Conservation (phyloP, 176 grass and related monocot genomes). For the Themeda triandra region DNA sequence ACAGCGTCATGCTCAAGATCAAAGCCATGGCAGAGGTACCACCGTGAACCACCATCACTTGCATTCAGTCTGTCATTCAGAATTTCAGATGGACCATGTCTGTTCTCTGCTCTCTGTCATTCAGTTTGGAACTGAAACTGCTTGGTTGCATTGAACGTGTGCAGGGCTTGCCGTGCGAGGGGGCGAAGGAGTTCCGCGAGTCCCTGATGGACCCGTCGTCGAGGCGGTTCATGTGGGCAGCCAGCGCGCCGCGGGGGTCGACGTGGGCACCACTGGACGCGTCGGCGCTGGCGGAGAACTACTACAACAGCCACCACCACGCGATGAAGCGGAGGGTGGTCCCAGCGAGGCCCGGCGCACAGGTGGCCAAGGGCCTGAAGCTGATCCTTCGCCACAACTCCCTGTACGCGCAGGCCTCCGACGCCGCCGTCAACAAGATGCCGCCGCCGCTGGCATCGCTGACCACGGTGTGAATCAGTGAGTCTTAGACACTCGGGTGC, state of each 20-base stretch:
- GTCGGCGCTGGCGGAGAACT: conserved; percentile 40
- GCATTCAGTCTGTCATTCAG: too few species aligned
- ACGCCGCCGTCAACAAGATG: conserved; percentile 6
- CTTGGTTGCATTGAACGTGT: background rate
- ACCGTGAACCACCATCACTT: too few species aligned
- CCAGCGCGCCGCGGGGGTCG: conserved; percentile 45
- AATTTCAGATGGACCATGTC: too few species aligned
- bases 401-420: conserved; percentile 29
- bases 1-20: conserved; percentile 74
- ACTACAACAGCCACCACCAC: conserved; percentile 49
- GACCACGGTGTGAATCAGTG: background rate
- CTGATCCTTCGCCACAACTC: conserved; percentile 81
- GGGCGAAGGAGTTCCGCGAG: conserved; percentile 72
- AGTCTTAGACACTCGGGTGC: too few species aligned
- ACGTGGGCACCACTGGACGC: conserved; percentile 54
- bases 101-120: too few species aligned
- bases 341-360: conserved; percentile 15
- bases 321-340: conserved; percentile 21
- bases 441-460: background rate
- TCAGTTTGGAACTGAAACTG: background rate
- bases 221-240: conserved; percentile 79
- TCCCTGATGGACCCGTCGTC: conserved; percentile 85
- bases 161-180: conserved; percentile 79
- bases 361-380: conserved; percentile 68
- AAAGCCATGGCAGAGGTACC: conserved; percentile 94